A percentile compares a stretch with the other conserved stretches of the same genome.
Evolutionary conservation across 202 grass and related monocot genomes (phyloP).

Genomic region (Hordeum pubiflorum): DNA sequence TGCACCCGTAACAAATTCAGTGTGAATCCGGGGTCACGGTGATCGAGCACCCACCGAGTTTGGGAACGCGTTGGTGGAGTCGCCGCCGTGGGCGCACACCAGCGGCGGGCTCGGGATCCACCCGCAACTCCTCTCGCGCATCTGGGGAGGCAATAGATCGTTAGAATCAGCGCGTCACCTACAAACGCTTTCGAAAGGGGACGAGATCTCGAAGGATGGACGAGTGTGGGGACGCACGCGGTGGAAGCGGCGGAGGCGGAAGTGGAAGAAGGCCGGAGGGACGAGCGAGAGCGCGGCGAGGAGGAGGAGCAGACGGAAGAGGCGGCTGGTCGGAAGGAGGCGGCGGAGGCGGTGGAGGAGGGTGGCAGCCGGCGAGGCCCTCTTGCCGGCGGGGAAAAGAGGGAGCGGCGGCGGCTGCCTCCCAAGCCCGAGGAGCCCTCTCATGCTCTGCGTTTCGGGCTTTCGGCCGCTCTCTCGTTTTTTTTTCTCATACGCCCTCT

Average conservation of each 20-base stretch:
- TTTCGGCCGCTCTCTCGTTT: neutral
- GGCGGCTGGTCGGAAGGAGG: conserved; percentile 40
- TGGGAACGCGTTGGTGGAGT: conserved; percentile 60
- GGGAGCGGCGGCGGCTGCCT: conserved; percentile 44
- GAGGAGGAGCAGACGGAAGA: conserved; percentile 58
- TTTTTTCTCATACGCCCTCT: neutral
- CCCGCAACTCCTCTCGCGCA: conserved; percentile 65
- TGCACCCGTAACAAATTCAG: neutral
- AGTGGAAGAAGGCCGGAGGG: conserved; percentile 59
- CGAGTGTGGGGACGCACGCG: conserved; percentile 22
- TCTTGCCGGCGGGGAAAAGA: conserved; percentile 58
- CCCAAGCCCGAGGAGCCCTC: conserved; percentile 23
- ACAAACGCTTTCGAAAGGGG: neutral
- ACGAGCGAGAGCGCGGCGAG: conserved; percentile 53
- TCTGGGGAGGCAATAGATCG: conserved; percentile 30
- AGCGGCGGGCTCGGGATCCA: conserved; percentile 67
- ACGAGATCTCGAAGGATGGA: neutral
- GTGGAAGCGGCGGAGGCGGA: conserved; percentile 73
- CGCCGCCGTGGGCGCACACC: conserved; percentile 76
- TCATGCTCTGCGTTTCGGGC: conserved; percentile 11
- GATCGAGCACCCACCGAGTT: conserved; percentile 48
- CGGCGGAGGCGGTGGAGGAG: conserved; percentile 16
- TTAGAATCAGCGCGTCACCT: neutral
- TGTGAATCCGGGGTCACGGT: neutral
- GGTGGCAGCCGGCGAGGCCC: neutral